Base-by-base conservation (phyloP, 176 grass and related monocot species). In the Oryza brachyantha region DNA sequence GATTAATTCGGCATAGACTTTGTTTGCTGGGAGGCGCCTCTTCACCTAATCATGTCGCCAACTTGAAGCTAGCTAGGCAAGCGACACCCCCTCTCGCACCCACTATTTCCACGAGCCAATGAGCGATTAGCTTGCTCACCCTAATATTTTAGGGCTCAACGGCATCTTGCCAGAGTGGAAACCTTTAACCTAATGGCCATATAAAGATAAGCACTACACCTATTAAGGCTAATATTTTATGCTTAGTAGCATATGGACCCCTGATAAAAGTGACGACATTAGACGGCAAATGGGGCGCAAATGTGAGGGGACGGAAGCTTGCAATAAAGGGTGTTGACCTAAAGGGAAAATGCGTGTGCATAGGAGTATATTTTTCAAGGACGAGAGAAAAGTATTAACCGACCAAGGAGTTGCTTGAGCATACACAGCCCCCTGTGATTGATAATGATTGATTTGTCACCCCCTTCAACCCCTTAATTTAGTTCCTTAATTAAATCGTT, bases 201-300 rank as follows among this genome's bases (percentile, higher is more conserved):
- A 55, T 73, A 89, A 77, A 85, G 82, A 85, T 89, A 85, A 85
- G 87, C 87, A 77, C 66, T 89, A 81, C 78, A 81, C 82, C 72
- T 85, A 25, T 85, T 85, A 72, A 74, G n/a, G 40, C 64, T 58
- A 65, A 79, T 84, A 81, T 84, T 80, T 72, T 89, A 73, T 79
- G 57, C 46, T 7, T 40, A 68, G 80, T 38, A 84, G 36, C 71
- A 80, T 80, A 71, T 81, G 77, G 82, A 38, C 72, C 87, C 78
- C 34, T 70, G 40, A 75, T 85, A n/a, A 80, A 84, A 88, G 81
- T 84, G 76, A 76, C 57, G 77, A 76, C 81, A 75, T 16, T 26
- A 14, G 52, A 79, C 76, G 73, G 67, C 70, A 70, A 88, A 84
- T 75, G 21, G 45, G 41, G 40, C 40, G 52, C 52, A 35, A 80